These are phyloP conservation scores for Pseudopyrenochaeta lycopersici DNA, from an alignment of 2,329 filamentous ascomycete genomes.

Conservation along the genomic window DNA sequence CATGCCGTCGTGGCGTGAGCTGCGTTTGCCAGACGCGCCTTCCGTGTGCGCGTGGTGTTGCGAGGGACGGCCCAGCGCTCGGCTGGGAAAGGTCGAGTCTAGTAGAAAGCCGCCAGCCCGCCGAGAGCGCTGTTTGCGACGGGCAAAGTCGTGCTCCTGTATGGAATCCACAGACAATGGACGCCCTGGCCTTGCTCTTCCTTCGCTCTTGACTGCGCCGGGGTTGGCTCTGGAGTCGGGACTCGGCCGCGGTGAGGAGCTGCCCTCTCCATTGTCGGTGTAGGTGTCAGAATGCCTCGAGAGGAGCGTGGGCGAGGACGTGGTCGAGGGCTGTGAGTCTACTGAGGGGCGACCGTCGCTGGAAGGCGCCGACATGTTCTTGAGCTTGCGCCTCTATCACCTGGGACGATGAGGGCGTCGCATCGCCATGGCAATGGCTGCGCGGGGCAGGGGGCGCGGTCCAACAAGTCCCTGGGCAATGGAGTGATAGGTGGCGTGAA, in stretches of 20 bases:
- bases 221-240: constrained; percentile 21
- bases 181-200: constrained; percentile 16
- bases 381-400: constrained; percentile 28
- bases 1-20: constrained; percentile 36
- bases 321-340: constrained; percentile 43
- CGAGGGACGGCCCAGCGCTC: constrained; percentile 34
- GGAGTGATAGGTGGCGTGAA: background rate
- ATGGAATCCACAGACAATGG: constrained; percentile 33
- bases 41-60: constrained; percentile 35
- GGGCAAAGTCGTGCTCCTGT: constrained; percentile 43
- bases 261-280: constrained; percentile 38
- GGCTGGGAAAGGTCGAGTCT: constrained; percentile 50
- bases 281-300: constrained; percentile 35
- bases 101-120: constrained; percentile 57
- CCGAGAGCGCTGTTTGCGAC: constrained; percentile 37
- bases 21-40: constrained; percentile 52
- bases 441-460: constrained; percentile 17
- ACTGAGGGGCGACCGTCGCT: constrained; percentile 44
- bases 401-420: constrained; percentile 31
- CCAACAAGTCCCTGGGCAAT: background rate
- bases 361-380: constrained; percentile 43
- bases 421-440: constrained; percentile 34
- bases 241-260: constrained; percentile 35
- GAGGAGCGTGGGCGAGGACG: constrained; percentile 44
- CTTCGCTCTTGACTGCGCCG: constrained; percentile 11